Conservation (phyloP, 495 filamentous ascomycete species). For the Rhypophila decipiens region DNA sequence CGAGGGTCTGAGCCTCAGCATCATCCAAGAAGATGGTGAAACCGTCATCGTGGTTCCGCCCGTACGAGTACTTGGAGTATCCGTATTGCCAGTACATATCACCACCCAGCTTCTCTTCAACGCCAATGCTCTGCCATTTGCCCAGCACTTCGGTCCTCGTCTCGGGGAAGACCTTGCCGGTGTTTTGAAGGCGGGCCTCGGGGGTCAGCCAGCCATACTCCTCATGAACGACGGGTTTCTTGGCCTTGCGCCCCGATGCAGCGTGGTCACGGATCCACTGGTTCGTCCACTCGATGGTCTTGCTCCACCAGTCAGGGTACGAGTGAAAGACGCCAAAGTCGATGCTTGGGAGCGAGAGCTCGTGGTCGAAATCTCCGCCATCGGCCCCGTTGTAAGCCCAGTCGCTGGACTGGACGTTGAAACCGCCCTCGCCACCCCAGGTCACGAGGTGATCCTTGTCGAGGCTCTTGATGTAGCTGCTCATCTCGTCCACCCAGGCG, state of each 20-base stretch:
- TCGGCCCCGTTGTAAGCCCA: constrained; percentile 55
- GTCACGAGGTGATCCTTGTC: constrained; percentile 47
- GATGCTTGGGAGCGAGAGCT: constrained; percentile 50
- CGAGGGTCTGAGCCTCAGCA: constrained; percentile 33
- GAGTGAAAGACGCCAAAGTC: constrained; percentile 65
- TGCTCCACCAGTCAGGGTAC: constrained; percentile 51
- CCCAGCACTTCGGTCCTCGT: constrained; percentile 42
- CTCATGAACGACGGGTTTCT: constrained; percentile 64
- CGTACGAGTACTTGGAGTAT: constrained; percentile 44
- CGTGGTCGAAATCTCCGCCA: constrained; percentile 58
- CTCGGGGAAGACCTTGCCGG: constrained; percentile 22
- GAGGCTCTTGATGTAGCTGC: constrained; percentile 44
- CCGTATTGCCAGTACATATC: constrained; percentile 67
- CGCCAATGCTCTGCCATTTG: constrained; percentile 52
- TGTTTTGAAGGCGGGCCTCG: constrained; percentile 31
- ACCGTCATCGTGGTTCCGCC: constrained; percentile 54
- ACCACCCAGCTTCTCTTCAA: constrained; percentile 44
- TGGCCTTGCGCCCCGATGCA: constrained; percentile 43
- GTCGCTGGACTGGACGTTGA: constrained; percentile 40
- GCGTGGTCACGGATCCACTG: constrained; percentile 59
- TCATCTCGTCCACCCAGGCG: constrained; percentile 41
- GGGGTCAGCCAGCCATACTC: constrained; percentile 54
- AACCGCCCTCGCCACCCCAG: constrained; percentile 46
- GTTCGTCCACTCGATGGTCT: constrained; percentile 38
- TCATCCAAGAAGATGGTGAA: constrained; percentile 43